Percentiles rank a stretch among this genome's conserved stretches.
These are phyloP conservation scores for Pythium folliculosum DNA, from an alignment of 352 stramenopile genomes.

Conservation along the genomic window DNA sequence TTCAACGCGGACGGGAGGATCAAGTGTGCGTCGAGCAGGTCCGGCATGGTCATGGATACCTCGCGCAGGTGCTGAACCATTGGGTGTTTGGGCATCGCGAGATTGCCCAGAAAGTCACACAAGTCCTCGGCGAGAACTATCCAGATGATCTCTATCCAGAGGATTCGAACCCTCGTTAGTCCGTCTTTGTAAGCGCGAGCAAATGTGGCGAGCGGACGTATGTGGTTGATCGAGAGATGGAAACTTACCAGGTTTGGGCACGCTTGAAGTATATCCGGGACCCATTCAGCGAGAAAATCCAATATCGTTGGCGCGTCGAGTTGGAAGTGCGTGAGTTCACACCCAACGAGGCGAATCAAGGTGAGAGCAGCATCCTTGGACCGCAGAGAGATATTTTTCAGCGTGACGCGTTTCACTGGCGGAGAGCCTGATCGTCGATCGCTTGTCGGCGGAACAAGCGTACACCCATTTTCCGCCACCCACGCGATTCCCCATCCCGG, in stretches of 20 bases:
- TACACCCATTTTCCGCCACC: not conserved
- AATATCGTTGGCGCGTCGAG: not conserved
- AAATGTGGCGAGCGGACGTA: not conserved
- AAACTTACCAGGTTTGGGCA: too few species aligned
- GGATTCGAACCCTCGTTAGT: not conserved
- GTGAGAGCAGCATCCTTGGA: not conserved
- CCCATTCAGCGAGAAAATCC: too few species aligned
- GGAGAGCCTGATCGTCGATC: not conserved
- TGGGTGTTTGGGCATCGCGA: not conserved
- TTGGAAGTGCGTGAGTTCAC: not conserved
- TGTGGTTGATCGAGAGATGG: too few species aligned
- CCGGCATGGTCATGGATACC: not conserved
- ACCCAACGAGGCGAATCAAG: not conserved
- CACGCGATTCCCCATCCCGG: not conserved
- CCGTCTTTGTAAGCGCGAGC: not conserved
- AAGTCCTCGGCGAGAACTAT: not conserved
- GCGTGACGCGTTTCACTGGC: not conserved
- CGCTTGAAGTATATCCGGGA: too few species aligned
- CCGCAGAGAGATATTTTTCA: not conserved
- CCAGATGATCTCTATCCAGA: not conserved
- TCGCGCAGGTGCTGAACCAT: not conserved
- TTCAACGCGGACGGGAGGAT: not conserved
- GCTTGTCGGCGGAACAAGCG: not conserved
- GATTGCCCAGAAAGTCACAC: not conserved
- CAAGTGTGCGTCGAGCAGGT: not conserved